Base-by-base conservation (phyloP, 331 rosid species). In the Saraca asoca region DNA sequence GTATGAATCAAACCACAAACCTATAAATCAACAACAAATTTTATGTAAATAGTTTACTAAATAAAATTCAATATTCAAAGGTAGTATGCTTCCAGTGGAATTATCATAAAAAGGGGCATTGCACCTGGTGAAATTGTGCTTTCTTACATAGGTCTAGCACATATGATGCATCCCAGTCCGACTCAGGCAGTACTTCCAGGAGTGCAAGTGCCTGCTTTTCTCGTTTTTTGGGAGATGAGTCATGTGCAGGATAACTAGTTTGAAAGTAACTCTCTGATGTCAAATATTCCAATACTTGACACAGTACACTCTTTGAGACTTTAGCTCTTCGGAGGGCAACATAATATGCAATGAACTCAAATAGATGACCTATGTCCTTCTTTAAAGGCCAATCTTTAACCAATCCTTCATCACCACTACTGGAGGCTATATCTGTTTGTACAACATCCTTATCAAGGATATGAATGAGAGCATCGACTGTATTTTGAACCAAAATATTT, bases 121-220 rank as follows among this genome's bases (percentile, higher is more conserved):
- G n/a, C 82, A 82, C 98, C 96, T 90, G 94, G 78, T 83, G 76
- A 85, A 84, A 90, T 38, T 70, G 81, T 61, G 85, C 95, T 71
- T 76, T 81, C 85, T 88, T 95, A 72, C 97, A 88, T 48, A 90
- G 80, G 37, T 69, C 85, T 70, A 94, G 77, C 69, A 88, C 86
- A 80, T 75, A 68, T 59, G 98, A 86, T 1, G 83, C 68, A 70
- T 86, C 84, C 98, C 98, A 90, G 58, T 94, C 90, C 39, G 82
- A 81, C 78, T 83, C 81, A 0, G 97, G 96, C 72, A 86, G 83
- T 80, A 80, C 86, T 76, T 78, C 87, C 65, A 94, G 73, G 80
- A 94, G 91, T 60, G 92, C 87, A 75, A 90, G 92, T 60, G 90
- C 97, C 79, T 84, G 96, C 81, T 81, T 94, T 78, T 94, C 98